phyloP scores from a whole-genome alignment of 352 stramenopile genomes.

The Globisporangium splendens region DNA sequence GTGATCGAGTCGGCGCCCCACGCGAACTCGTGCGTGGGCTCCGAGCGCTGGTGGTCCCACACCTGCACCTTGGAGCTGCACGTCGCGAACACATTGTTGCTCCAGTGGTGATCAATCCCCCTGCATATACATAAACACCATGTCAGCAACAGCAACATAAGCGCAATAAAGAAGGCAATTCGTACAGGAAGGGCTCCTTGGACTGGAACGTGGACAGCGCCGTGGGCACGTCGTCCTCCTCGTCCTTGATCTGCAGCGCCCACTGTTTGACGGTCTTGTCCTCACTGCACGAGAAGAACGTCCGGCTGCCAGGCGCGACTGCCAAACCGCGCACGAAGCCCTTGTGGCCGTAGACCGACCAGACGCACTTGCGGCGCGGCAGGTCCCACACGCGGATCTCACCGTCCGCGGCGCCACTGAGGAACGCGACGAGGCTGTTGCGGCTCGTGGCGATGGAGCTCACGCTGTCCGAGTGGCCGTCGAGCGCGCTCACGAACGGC shows the following conservation, averaged over 20 bases:
- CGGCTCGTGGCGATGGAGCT: slow-evolving; percentile 90
- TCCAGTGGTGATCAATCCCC: slow-evolving; percentile 98
- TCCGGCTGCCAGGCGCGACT: slow-evolving; percentile 65
- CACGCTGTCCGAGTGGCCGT: slow-evolving; percentile 97
- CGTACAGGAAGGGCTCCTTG: slow-evolving; percentile 84
- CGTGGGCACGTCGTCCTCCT: slow-evolving; percentile 66
- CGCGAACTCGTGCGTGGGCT: slow-evolving; percentile 91
- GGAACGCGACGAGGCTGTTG: slow-evolving; percentile 85
- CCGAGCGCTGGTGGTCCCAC: slow-evolving; percentile 92
- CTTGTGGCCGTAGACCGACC: slow-evolving; percentile 90
- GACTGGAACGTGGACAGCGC: slow-evolving; percentile 72
- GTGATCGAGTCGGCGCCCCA: slow-evolving; percentile 96
- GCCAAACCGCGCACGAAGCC: slow-evolving; percentile 93
- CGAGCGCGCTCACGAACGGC: slow-evolving; percentile 96
- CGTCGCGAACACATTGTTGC: slow-evolving; percentile 90
- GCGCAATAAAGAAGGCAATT: slow-evolving; percentile 5
- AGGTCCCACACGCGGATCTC: slow-evolving; percentile 98
- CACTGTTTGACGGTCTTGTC: slow-evolving; percentile 95
- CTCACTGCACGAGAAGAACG: slow-evolving; percentile 94
- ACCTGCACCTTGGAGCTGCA: slow-evolving; percentile 93
- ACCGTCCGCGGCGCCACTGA: slow-evolving; percentile 89
- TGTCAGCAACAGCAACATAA: background rate
- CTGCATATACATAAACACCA: slow-evolving; percentile 51
- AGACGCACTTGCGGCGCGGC: slow-evolving; percentile 91
- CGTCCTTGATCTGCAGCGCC: slow-evolving; percentile 65